Percentiles rank a stretch among this genome's conserved stretches.
Conservation (phyloP, 1,284 basidiomycete genomes). For the Ceratobasidium sp. region DNA sequence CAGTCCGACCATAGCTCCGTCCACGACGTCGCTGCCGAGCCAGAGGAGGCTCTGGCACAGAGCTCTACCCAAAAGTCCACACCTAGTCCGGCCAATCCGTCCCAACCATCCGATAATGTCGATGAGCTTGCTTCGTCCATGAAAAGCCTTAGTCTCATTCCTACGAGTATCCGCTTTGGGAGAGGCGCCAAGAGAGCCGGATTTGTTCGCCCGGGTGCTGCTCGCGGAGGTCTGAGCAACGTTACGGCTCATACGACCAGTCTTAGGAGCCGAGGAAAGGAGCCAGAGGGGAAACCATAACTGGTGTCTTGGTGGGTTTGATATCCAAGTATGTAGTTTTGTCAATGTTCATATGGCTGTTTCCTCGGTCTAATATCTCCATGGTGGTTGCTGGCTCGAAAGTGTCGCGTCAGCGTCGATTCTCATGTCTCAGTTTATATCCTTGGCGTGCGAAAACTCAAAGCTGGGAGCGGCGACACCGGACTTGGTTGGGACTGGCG, state of each 20-base stretch:
- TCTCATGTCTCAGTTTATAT: background rate
- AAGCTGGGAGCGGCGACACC: background rate
- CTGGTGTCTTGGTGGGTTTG: background rate
- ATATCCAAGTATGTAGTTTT: slow-evolving; percentile 20
- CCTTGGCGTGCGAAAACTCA: slow-evolving; percentile 23
- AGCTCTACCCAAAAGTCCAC: background rate
- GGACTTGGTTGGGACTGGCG: background rate
- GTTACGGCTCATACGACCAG: slow-evolving; percentile 7
- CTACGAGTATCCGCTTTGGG: slow-evolving; percentile 71
- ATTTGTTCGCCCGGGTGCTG: slow-evolving; percentile 40
- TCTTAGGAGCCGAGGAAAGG: slow-evolving; percentile 5
- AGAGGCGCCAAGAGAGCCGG: slow-evolving; percentile 58
- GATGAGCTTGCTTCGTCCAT: slow-evolving; percentile 60
- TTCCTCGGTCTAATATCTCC: background rate
- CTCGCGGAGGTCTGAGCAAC: slow-evolving; percentile 27
- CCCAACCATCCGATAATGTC: slow-evolving; percentile 48
- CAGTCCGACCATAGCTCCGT: slow-evolving; percentile 45
- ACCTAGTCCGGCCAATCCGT: slow-evolving; percentile 35
- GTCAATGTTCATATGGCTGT: background rate
- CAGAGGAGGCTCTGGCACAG: slow-evolving; percentile 38
- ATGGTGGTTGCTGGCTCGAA: slow-evolving; percentile 4
- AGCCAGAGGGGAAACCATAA: background rate
- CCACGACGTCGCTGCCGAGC: slow-evolving; percentile 19
- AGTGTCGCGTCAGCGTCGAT: background rate
- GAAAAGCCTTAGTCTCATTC: slow-evolving; percentile 70